A percentile compares a stretch with the other conserved stretches of the same genome.
Conservation (phyloP, 371 early-diverging fungal genomes). For the Mortierella sp. region DNA sequence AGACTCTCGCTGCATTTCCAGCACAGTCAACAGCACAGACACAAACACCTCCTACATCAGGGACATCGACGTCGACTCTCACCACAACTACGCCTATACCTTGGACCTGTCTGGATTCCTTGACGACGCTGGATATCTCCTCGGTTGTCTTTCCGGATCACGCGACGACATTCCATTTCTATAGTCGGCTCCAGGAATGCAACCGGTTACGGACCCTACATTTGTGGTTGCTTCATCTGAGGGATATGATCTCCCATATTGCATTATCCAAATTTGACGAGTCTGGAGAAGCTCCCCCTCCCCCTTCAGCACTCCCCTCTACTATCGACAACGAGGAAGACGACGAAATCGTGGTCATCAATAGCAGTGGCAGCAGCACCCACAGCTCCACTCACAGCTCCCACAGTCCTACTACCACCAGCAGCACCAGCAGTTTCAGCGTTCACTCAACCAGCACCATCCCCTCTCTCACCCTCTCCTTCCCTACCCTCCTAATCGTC, state of each 20-base stretch:
- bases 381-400: background rate
- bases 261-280: background rate
- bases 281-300: background rate
- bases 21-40: background rate
- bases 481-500: background rate
- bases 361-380: background rate
- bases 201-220: background rate
- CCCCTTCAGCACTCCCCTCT: background rate
- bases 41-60: background rate
- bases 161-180: background rate
- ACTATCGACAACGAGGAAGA: too few species aligned
- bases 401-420: background rate
- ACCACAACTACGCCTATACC: background rate
- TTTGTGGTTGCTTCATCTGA: background rate
- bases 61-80: background rate
- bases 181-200: background rate
- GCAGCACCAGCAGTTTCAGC: background rate
- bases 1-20: background rate
- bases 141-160: background rate
- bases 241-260: background rate
- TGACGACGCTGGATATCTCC: slow-evolving; percentile 8
- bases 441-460: background rate
- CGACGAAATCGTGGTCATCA: background rate
- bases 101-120: background rate
- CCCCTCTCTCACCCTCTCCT: background rate